phyloP scores from a whole-genome alignment of 2,329 filamentous ascomycete genomes.

The Alternaria sp. region DNA sequence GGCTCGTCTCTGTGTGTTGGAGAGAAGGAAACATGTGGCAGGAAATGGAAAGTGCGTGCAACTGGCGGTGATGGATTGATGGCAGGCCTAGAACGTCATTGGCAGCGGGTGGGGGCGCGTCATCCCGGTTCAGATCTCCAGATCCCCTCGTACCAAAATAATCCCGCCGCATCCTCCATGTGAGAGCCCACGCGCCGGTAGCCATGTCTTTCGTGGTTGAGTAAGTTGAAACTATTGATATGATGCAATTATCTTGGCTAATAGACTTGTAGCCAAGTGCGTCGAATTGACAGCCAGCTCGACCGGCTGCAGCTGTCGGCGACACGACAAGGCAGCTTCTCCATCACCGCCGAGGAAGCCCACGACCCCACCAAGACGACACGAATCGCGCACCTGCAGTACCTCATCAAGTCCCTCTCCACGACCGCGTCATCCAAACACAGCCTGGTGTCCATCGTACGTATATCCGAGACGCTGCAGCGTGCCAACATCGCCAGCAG shows the following conservation, averaged over 20 bases:
- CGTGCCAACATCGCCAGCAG: constrained; percentile 63
- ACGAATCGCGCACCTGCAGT: constrained; percentile 66
- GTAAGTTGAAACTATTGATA: constrained; percentile 29
- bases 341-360: constrained; percentile 42
- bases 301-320: constrained; percentile 62
- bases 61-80: background rate
- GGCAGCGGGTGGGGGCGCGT: constrained; percentile 6
- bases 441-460: constrained; percentile 62
- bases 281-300: constrained; percentile 63
- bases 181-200: constrained; percentile 30
- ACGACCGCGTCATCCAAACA: constrained; percentile 69
- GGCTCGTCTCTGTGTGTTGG: background rate
- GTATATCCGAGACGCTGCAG: constrained; percentile 67
- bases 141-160: constrained; percentile 8
- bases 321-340: constrained; percentile 36
- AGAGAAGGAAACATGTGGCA: background rate
- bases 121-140: constrained; percentile 14
- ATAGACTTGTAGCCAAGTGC: constrained; percentile 54
- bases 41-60: background rate
- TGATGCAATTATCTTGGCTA: too few species aligned
- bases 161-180: constrained; percentile 7
- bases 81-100: constrained; percentile 6
- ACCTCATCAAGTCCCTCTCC: constrained; percentile 73
- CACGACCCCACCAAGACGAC: constrained; percentile 51
- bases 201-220: constrained; percentile 53